These are phyloP conservation scores for Malus asiatica DNA, from an alignment of 306 rosid species.

Conservation along the genomic window DNA sequence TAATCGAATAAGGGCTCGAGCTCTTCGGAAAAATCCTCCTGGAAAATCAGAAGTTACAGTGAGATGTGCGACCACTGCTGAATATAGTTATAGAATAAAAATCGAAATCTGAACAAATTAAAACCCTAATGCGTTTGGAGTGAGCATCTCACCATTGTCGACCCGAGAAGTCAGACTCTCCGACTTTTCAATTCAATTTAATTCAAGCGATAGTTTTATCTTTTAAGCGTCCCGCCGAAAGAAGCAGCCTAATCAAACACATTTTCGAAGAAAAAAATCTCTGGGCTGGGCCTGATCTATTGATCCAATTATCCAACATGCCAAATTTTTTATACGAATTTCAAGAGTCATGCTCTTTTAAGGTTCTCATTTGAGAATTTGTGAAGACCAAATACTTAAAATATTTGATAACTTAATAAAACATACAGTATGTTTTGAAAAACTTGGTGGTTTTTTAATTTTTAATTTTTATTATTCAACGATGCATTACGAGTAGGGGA, in stretches of 20 bases:
- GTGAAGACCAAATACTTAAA: no score
- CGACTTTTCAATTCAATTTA: background rate
- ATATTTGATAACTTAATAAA: no score
- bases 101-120: background rate
- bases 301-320: background rate
- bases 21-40: slow-evolving; percentile 59
- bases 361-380: no score
- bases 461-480: no score
- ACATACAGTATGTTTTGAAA: no score
- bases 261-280: background rate
- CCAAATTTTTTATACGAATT: no score
- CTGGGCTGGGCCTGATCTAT: background rate
- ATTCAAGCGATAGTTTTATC: background rate
- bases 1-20: slow-evolving; percentile 85
- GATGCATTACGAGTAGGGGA: background rate
- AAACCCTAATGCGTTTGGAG: slow-evolving; percentile 9
- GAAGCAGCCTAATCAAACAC: background rate
- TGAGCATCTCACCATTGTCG: slow-evolving; percentile 21
- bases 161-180: background rate
- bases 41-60: slow-evolving; percentile 6
- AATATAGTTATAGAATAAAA: background rate
- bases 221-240: slow-evolving; percentile 1
- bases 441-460: no score
- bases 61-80: background rate
- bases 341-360: no score